Base-by-base conservation (phyloP, 345 rosid genomes). In the Linum lewisii region DNA sequence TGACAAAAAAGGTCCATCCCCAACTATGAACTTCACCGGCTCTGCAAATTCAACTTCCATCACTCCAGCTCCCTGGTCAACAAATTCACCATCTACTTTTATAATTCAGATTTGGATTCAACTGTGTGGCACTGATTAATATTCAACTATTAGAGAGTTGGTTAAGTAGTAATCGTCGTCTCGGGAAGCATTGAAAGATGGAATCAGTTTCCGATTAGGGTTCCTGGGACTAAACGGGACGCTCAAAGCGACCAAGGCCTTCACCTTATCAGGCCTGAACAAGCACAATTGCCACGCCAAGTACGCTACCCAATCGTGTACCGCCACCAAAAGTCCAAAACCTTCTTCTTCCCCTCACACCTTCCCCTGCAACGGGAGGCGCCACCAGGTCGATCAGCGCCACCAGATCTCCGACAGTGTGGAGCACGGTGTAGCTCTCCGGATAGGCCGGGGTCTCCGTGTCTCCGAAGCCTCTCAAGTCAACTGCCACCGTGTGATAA, bases 201-300 rank as follows among this genome's bases (percentile, higher is more conserved):
- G 32, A 6, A 26, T 26, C 6, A 6, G 32, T 26, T 26, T 26
- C 32, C 32, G 32, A 26, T 26, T 26, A 26, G 32, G 32, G 6
- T 26, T 26, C 32, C 32, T 26, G 32, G 32, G 32, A 6, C 32
- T 26, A 26, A 26, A 77, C 21, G 78, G 58, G 21, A 71, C 63
- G 24, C 63, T 11, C 22, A 70, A 51, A 26, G 54, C 53, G 20
- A 71, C 73, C 1, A 65, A 51, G 45, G 74, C 78, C 59, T 58
- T 66, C 6, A 71, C 76, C 58, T 73, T 68, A 21, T 68, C 73
- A 16, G 78, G 76, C 65, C 81, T 66, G 21, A 77, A 66, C 34
- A 71, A 68, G 66, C 66, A 65, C 55, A 61, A 57, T 49, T 65
- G 21, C 67, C 65, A 59, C 7, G 70, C 66, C 36, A 66, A 20